These are phyloP conservation scores for Diversispora eburnea DNA, from an alignment of 192 early-diverging fungal genomes.

Conservation along the genomic window DNA sequence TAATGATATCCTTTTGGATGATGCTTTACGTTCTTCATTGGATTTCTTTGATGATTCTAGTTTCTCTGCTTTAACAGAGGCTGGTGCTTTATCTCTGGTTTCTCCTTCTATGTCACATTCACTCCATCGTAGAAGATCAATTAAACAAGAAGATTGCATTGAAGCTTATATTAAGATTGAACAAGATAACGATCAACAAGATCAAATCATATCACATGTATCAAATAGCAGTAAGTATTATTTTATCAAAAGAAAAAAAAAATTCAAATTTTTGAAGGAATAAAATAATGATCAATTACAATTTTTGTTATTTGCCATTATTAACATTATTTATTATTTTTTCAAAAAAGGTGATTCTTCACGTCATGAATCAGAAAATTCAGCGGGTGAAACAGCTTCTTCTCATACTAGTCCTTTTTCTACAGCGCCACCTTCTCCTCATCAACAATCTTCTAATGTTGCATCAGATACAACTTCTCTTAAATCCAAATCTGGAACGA, in stretches of 20 bases:
- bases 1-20: conserved; percentile 14
- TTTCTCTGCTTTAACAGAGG: conserved; percentile 12
- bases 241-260: background rate
- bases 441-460: background rate
- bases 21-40: conserved; percentile 10
- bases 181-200: too few relatives aligned
- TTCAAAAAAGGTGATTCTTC: background rate
- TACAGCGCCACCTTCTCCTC: background rate
- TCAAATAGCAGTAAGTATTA: too few relatives aligned
- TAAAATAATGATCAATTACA: background rate
- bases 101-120: conserved; percentile 6
- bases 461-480: background rate
- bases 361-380: background rate
- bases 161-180: background rate
- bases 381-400: background rate
- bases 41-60: conserved; percentile 16
- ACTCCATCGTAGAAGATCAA: background rate
- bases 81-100: background rate
- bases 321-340: background rate
- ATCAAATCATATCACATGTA: too few relatives aligned
- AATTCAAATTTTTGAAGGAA: background rate
- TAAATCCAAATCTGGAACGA: conserved; percentile 11
- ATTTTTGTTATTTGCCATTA: background rate
- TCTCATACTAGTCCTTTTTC: background rate
- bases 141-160: conserved; percentile 18